phyloP scores from a whole-genome alignment of 2,329 filamentous ascomycete genomes.

The Hortaea werneckii region DNA sequence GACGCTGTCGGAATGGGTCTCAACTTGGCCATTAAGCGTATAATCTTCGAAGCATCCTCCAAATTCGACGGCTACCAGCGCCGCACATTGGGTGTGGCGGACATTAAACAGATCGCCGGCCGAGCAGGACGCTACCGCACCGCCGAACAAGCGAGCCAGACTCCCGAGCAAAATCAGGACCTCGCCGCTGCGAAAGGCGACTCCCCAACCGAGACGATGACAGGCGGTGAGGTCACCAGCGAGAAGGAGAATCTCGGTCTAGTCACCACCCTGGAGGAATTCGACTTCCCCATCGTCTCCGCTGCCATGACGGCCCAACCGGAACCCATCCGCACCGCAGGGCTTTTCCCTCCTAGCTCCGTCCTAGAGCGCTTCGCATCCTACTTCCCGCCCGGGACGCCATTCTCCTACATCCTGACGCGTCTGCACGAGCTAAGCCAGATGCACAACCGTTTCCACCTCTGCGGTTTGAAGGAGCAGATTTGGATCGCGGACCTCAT shows the following conservation, averaged over 20 bases:
- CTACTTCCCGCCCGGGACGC: slow-evolving; percentile 72
- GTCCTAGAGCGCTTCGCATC: slow-evolving; percentile 66
- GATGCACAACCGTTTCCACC: slow-evolving; percentile 56
- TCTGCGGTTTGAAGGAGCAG: slow-evolving; percentile 55
- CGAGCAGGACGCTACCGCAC: slow-evolving; percentile 79
- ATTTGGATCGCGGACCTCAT: slow-evolving; percentile 63
- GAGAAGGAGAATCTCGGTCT: slow-evolving; percentile 43
- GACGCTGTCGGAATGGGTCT: slow-evolving; percentile 97
- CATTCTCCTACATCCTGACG: slow-evolving; percentile 72
- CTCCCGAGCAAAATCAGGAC: slow-evolving; percentile 2
- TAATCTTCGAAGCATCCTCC: slow-evolving; percentile 69
- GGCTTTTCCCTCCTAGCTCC: slow-evolving; percentile 60
- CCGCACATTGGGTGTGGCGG: slow-evolving; percentile 55
- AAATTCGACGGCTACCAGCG: slow-evolving; percentile 59
- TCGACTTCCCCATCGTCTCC: slow-evolving; percentile 55
- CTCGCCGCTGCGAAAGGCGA: slow-evolving; percentile 5
- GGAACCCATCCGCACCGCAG: slow-evolving; percentile 58
- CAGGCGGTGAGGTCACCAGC: not conserved
- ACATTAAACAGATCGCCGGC: slow-evolving; percentile 91
- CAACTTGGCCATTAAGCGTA: slow-evolving; percentile 78
- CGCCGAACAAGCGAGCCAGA: slow-evolving; percentile 42
- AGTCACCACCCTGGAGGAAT: slow-evolving; percentile 66
- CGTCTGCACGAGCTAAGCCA: slow-evolving; percentile 61
- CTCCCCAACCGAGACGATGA: not conserved
- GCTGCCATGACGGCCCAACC: slow-evolving; percentile 54